phyloP scores from a whole-genome alignment of 805 yeast species.

The Ogataea pignaliae region DNA sequence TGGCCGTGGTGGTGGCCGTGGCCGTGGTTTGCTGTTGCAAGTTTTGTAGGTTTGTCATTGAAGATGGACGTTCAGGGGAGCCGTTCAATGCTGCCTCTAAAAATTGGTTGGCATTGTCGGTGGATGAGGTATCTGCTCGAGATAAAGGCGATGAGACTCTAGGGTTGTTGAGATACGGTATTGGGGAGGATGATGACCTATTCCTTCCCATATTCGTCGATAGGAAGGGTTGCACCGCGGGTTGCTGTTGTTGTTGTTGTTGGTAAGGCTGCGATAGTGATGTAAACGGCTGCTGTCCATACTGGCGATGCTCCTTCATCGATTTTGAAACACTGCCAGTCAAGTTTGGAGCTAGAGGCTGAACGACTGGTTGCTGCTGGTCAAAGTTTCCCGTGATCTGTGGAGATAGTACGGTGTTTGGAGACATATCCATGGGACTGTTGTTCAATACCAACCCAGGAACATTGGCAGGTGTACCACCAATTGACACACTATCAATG shows the following conservation, averaged over 20 bases:
- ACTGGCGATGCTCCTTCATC: conserved; percentile 24
- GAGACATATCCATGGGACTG: conserved; percentile 8
- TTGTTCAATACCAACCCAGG: conserved; percentile 26
- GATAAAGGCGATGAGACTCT: conserved; percentile 22
- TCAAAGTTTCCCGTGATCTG: conserved; percentile 5
- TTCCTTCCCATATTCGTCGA: conserved; percentile 16
- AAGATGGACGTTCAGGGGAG: conserved; percentile 4
- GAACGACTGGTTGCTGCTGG: conserved; percentile 1
- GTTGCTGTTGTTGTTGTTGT: conserved; percentile 2
- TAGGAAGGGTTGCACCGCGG: conserved; percentile 3
- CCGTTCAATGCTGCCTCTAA: conserved; percentile 19
- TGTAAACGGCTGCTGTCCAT: conserved; percentile 6
- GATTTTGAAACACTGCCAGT: conserved; percentile 57
- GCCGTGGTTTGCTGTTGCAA: too few species aligned
- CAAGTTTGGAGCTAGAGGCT: conserved; percentile 43
- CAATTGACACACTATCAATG: conserved; percentile 71
- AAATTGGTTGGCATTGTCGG: conserved; percentile 18
- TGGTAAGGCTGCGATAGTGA: neutral
- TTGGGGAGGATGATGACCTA: conserved; percentile 21
- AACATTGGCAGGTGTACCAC: conserved; percentile 60
- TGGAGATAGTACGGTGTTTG: conserved; percentile 9
- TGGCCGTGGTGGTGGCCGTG: too few species aligned
- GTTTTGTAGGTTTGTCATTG: conserved; percentile 1
- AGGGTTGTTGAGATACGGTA: conserved; percentile 11
- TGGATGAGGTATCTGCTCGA: conserved; percentile 9